Conservation (phyloP, 2,329 filamentous ascomycete species). For the Penicillium palitans region DNA sequence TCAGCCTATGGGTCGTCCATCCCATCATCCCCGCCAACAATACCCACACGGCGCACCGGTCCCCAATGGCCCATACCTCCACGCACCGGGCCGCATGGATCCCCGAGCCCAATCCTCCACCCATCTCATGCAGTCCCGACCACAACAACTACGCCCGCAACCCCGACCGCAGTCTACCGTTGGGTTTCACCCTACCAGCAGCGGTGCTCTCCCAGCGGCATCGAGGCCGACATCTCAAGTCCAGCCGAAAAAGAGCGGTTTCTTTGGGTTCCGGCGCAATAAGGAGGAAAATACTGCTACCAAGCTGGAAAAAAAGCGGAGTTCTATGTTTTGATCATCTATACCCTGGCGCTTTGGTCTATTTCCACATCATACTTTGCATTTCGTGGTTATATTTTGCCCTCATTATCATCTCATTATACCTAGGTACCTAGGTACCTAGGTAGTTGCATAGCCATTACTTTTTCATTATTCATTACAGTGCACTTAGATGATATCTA, state of each 20-base stretch:
- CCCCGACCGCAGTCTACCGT: conserved; percentile 20
- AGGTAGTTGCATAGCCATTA: neutral
- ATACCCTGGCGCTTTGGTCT: conserved; percentile 18
- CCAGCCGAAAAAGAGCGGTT: conserved; percentile 46
- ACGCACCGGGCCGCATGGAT: conserved; percentile 13
- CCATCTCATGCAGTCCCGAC: conserved; percentile 19
- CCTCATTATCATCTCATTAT: neutral
- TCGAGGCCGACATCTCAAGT: conserved; percentile 21
- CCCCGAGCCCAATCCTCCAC: conserved; percentile 25
- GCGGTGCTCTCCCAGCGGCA: conserved; percentile 14
- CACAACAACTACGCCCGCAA: conserved; percentile 13
- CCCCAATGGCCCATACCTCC: conserved; percentile 23
- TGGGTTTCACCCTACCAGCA: conserved; percentile 18
- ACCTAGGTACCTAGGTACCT: no score
- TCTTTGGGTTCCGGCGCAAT: conserved; percentile 45
- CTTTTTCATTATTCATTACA: neutral
- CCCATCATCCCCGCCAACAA: conserved; percentile 19
- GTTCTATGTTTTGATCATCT: conserved; percentile 46
- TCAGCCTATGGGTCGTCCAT: conserved; percentile 10
- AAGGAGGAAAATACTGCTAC: conserved; percentile 35
- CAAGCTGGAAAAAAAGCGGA: conserved; percentile 47
- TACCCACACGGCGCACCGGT: conserved; percentile 11
- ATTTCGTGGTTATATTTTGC: neutral
- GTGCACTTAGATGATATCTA: neutral
- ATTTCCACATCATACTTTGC: neutral